These are phyloP conservation scores for Beauveria asiatica DNA, from an alignment of 2,329 filamentous ascomycete genomes.

Conservation along the genomic window DNA sequence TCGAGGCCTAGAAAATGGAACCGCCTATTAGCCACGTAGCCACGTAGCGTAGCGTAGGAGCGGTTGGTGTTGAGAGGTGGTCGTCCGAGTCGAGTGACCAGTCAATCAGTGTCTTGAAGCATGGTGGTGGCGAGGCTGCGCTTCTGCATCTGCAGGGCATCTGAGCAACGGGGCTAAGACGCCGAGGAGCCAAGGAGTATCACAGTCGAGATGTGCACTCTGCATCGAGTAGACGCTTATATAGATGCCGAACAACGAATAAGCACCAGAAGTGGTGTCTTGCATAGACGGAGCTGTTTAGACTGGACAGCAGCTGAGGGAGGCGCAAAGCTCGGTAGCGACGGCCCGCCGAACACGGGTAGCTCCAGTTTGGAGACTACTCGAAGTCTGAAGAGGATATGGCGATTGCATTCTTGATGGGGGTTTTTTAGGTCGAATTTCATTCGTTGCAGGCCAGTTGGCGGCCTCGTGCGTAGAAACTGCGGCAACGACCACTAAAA, in stretches of 20 bases:
- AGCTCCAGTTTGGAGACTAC: neutral
- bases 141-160: neutral
- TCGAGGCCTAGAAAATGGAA: slow-evolving; percentile 1
- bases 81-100: neutral
- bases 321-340: neutral
- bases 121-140: slow-evolving; percentile 1
- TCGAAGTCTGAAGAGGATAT: neutral
- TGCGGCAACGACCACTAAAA: neutral
- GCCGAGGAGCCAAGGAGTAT: too few species aligned
- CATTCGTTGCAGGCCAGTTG: neutral
- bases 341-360: neutral
- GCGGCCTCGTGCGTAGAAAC: too few species aligned
- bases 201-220: neutral
- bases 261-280: neutral
- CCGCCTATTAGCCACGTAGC: neutral
- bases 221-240: neutral
- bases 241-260: neutral
- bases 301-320: neutral
- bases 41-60: neutral
- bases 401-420: neutral
- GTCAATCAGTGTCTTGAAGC: neutral
- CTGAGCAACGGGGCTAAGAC: neutral
- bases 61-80: neutral
- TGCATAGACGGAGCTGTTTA: neutral
- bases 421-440: neutral